Conservation (phyloP, 2,329 filamentous ascomycete genomes). For the Penicillium sp. region DNA sequence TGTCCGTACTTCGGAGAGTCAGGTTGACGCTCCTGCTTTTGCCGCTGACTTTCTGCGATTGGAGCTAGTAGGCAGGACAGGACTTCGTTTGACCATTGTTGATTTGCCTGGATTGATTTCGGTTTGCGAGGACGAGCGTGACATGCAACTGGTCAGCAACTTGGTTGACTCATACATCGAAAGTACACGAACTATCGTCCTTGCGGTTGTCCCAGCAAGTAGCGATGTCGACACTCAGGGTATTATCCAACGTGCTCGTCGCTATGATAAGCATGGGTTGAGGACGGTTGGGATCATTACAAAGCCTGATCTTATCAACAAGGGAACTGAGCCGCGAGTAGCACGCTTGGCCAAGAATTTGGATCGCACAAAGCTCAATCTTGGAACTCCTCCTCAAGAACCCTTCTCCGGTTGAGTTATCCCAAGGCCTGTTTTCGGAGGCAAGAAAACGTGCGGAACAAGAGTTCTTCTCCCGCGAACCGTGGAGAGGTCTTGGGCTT, state of each 20-base stretch:
- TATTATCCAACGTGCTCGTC: constrained; percentile 41
- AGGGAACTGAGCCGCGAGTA: constrained; percentile 25
- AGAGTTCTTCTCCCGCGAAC: constrained; percentile 18
- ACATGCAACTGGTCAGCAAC: constrained; percentile 53
- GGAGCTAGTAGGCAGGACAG: too few species aligned
- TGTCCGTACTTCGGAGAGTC: too few species aligned
- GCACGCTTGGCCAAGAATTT: constrained; percentile 26
- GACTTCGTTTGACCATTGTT: constrained; percentile 45
- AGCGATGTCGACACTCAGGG: constrained; percentile 46
- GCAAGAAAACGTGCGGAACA: constrained; percentile 8
- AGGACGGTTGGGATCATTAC: constrained; percentile 51
- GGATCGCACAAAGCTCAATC: constrained; percentile 29
- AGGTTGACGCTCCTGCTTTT: too few species aligned
- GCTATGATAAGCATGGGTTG: constrained; percentile 31
- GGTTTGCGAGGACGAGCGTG: constrained; percentile 53
- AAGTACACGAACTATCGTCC: constrained; percentile 46
- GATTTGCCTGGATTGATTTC: constrained; percentile 62
- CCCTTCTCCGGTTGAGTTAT: constrained; percentile 21
- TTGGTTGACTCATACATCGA: constrained; percentile 48
- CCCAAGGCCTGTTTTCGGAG: constrained; percentile 7
- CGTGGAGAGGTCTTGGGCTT: constrained; percentile 19
- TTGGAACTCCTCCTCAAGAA: constrained; percentile 35
- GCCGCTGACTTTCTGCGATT: too few species aligned
- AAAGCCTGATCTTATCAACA: constrained; percentile 45
- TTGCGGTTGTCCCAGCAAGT: constrained; percentile 49